phyloP scores from a whole-genome alignment of 2,329 filamentous ascomycete genomes.

The Gremmenia infestans region DNA sequence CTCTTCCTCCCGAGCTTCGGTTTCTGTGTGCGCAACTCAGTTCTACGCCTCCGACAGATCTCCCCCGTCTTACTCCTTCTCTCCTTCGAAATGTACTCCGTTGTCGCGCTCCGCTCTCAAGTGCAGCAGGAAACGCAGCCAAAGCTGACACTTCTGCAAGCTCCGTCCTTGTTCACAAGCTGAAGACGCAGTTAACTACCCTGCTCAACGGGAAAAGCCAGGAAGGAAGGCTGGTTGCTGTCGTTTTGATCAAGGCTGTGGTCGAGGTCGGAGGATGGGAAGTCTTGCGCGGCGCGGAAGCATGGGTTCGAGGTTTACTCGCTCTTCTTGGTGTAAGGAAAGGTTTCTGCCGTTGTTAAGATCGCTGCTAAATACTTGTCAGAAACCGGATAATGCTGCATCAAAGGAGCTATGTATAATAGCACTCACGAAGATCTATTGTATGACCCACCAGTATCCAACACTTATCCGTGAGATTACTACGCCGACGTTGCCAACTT shows the following conservation, averaged over 20 bases:
- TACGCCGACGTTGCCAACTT: slow-evolving; percentile 72
- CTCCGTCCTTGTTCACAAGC: slow-evolving; percentile 69
- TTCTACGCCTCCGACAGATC: slow-evolving; percentile 64
- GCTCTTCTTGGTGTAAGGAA: slow-evolving; percentile 61
- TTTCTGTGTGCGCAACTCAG: slow-evolving; percentile 66
- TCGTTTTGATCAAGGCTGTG: slow-evolving; percentile 72
- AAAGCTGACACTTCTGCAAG: slow-evolving; percentile 60
- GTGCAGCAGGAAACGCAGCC: slow-evolving; percentile 52
- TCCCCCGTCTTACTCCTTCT: slow-evolving; percentile 67
- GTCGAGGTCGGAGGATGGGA: slow-evolving; percentile 85
- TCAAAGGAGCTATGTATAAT: slow-evolving; percentile 74
- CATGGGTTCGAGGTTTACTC: slow-evolving; percentile 75
- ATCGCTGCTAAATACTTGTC: slow-evolving; percentile 10
- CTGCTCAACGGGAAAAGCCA: slow-evolving; percentile 71
- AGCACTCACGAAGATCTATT: slow-evolving; percentile 77
- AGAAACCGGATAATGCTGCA: slow-evolving; percentile 73
- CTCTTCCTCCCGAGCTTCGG: slow-evolving; percentile 51
- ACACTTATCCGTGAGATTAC: slow-evolving; percentile 83
- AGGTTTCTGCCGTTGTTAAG: neutral
- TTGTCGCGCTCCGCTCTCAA: slow-evolving; percentile 57
- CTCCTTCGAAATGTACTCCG: slow-evolving; percentile 57
- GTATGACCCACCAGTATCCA: slow-evolving; percentile 74
- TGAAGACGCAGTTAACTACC: slow-evolving; percentile 72
- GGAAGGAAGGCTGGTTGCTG: slow-evolving; percentile 72
- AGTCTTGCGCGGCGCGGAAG: slow-evolving; percentile 63